Evolutionary conservation across 495 filamentous ascomycete species (phyloP).

Genomic region (Glarea lozoyensis): DNA sequence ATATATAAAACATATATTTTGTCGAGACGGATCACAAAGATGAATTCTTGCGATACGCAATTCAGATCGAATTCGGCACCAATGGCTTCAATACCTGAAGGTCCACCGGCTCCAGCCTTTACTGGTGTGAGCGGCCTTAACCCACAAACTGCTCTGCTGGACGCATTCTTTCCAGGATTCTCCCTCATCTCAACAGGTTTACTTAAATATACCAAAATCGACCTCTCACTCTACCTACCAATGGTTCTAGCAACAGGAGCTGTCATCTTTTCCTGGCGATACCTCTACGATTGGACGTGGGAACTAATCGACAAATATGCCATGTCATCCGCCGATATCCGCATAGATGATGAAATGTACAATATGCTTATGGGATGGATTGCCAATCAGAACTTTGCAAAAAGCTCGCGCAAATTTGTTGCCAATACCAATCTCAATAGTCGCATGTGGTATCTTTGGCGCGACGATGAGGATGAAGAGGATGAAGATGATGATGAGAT

Average conservation of each 20-base stretch:
- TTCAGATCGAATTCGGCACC: background rate
- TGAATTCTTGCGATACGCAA: background rate
- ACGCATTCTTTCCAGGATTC: constrained; percentile 21
- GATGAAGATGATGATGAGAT: constrained; percentile 30
- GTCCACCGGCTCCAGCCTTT: background rate
- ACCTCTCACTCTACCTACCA: constrained; percentile 63
- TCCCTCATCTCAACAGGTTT: constrained; percentile 36
- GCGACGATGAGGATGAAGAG: constrained; percentile 37
- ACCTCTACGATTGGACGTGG: constrained; percentile 35
- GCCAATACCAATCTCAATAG: constrained; percentile 50
- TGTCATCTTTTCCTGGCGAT: constrained; percentile 41
- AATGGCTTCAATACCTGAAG: background rate
- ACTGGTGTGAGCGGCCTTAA: constrained; percentile 1
- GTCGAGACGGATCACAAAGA: too few relatives aligned
- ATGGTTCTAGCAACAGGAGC: constrained; percentile 42
- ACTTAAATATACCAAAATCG: constrained; percentile 53
- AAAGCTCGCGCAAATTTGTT: constrained; percentile 48
- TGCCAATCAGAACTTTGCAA: constrained; percentile 48
- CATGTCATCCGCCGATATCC: constrained; percentile 55
- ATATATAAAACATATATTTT: too few relatives aligned
- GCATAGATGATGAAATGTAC: constrained; percentile 59
- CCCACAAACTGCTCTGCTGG: constrained; percentile 15
- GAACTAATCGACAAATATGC: constrained; percentile 31
- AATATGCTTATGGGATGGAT: constrained; percentile 66
- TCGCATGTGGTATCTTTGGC: constrained; percentile 37